These are phyloP conservation scores for Hippophae tibetana DNA, from an alignment of 306 rosid species.

Conservation along the genomic window DNA sequence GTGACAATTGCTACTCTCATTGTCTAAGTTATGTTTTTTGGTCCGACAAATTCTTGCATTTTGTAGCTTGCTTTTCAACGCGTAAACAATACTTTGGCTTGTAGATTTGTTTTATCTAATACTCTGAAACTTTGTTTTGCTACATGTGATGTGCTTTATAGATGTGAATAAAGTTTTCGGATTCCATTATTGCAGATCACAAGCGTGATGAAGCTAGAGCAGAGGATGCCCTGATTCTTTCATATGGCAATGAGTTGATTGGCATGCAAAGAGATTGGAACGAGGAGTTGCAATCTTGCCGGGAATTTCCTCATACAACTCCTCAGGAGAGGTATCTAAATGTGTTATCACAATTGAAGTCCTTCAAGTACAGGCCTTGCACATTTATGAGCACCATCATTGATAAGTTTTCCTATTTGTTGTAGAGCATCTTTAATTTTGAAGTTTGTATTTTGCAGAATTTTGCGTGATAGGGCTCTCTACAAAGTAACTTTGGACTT, in stretches of 20 bases:
- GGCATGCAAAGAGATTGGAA: constrained; percentile 99
- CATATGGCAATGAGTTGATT: constrained; percentile 88
- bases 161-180: constrained; percentile 1
- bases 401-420: no score
- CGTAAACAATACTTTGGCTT: not conserved
- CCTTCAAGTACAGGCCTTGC: no score
- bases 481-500: constrained; percentile 98
- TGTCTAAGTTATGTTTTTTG: no score
- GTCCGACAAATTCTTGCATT: no score
- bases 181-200: constrained; percentile 52
- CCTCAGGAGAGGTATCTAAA: constrained; percentile 82
- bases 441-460: constrained; percentile 35
- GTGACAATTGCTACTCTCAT: no score
- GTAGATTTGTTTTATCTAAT: not conserved
- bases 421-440: not conserved
- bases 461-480: constrained; percentile 96
- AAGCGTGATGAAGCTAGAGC: constrained; percentile 90
- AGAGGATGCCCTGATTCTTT: constrained; percentile 79
- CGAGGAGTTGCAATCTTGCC: constrained; percentile 96
- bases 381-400: no score
- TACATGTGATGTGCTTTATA: constrained; percentile 6
- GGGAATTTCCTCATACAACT: constrained; percentile 86
- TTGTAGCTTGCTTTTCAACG: not conserved
- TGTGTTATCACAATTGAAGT: constrained; percentile 8
- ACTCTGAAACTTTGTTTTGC: constrained; percentile 7